Base-by-base conservation (phyloP, 2,329 filamentous ascomycete genomes). In the Paraphoma sp. region DNA sequence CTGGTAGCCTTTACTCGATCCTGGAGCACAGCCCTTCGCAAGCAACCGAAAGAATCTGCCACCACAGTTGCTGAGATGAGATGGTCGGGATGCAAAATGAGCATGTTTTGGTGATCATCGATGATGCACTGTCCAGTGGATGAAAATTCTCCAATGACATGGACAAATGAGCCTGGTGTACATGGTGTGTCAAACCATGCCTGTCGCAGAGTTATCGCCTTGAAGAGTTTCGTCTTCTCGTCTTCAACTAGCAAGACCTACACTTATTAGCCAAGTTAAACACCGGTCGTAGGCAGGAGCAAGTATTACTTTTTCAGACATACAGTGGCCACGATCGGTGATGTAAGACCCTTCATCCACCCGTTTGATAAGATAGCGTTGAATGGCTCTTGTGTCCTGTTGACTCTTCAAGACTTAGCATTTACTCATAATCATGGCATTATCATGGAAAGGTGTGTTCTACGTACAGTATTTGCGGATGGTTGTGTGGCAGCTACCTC, bases 21-120 rank as follows among this genome's bases (percentile, higher is more conserved):
- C 75, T 98, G 93, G 28, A 99, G 84, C 1, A 98, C 94, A 30
- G 95, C 93, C 62, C 94, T 89, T 16, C 95, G 89, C 73, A 91
- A 89, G 72, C 95, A 99, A 23, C 88, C 89, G 73, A 98, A 97
- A 0, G 95, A 97, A 76, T 99, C 95, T n/a, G 93, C 93, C 43
- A 99, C 90, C 5, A 96, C 92, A 0, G 95, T 98, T 2, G 95
- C 90, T 2, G 95, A 98, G 51, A 99, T 90, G 33, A 99, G 85
- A 77, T 98, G 93, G 70, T 99, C 95, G 0, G 95, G 95, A 70
- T 99, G 93, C 12, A 99, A 80, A 54, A 99, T 93, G 48, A 99
- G 81, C 76, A 98, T 90, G 67, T 93, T 92, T 48, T 89, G 84
- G 2, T 85, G 82, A 73, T 98, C 92, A 71, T 96, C 90, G 60